Evolutionary conservation across 2,329 filamentous ascomycete genomes (phyloP).

Genomic region (Helicocarpus griseus): DNA sequence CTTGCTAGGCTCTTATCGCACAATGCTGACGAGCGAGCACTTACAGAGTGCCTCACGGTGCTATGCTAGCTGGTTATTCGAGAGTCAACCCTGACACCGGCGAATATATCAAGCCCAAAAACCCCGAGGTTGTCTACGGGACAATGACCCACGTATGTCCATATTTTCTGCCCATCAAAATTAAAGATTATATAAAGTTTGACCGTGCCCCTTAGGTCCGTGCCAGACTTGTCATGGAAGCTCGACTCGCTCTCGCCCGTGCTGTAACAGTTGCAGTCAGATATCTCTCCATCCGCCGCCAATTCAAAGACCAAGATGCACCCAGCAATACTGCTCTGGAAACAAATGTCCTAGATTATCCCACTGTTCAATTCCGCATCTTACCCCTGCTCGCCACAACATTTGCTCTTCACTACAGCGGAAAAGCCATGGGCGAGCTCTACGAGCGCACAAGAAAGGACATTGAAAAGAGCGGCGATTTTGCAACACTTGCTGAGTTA

Average conservation of each 20-base stretch:
- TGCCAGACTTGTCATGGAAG: constrained; percentile 33
- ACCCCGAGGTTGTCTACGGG: constrained; percentile 11
- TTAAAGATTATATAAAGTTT: neutral
- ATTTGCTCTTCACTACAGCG: constrained; percentile 40
- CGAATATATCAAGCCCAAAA: constrained; percentile 11
- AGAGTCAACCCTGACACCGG: constrained; percentile 9
- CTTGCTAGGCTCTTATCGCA: neutral
- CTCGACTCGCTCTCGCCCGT: constrained; percentile 42
- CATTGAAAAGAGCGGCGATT: constrained; percentile 41
- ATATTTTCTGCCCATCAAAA: neutral
- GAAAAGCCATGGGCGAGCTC: constrained; percentile 40
- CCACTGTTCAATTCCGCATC: constrained; percentile 45
- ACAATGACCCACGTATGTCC: constrained; percentile 9
- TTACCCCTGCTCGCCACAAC: constrained; percentile 44
- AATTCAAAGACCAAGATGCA: constrained; percentile 42
- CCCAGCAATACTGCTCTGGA: constrained; percentile 26
- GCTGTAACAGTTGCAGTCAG: constrained; percentile 45
- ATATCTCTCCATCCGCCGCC: constrained; percentile 40
- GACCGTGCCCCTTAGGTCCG: constrained; percentile 6
- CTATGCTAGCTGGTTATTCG: constrained; percentile 12
- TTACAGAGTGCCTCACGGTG: constrained; percentile 9
- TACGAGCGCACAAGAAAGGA: constrained; percentile 37
- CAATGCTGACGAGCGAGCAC: neutral
- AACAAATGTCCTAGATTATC: constrained; percentile 43
- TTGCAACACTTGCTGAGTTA: constrained; percentile 40